A percentile compares a stretch with the other conserved stretches of the same genome.
phyloP scores from a whole-genome alignment of 176 grass and related monocot species.

The barley (Hordeum vulgare) region MorexV3_pseudomolecules_assembly NC_058523.1:558962831-558963330 shows the following conservation, averaged over 20 bases:
- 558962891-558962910: not conserved
- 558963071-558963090: not conserved
- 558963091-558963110: not conserved
- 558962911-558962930: not conserved
- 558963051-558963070: not conserved
- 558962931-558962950: not conserved
- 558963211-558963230: not conserved
- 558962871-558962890: not conserved
- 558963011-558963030: not conserved
- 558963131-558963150: not conserved
- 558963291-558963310: not conserved
- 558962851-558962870: not conserved
- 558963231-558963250: not conserved
- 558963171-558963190: not conserved
- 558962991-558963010: not conserved
- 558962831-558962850: not conserved
- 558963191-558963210: not conserved
- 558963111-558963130: not conserved
- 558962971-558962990: not conserved
- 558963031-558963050: not conserved
- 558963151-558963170: not conserved
- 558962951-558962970: not conserved
- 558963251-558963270: not conserved
- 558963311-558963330: not conserved
- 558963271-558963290: not conserved